phyloP scores from a whole-genome alignment of 2,329 filamentous ascomycete genomes.

The Penicillium sp. region DNA sequence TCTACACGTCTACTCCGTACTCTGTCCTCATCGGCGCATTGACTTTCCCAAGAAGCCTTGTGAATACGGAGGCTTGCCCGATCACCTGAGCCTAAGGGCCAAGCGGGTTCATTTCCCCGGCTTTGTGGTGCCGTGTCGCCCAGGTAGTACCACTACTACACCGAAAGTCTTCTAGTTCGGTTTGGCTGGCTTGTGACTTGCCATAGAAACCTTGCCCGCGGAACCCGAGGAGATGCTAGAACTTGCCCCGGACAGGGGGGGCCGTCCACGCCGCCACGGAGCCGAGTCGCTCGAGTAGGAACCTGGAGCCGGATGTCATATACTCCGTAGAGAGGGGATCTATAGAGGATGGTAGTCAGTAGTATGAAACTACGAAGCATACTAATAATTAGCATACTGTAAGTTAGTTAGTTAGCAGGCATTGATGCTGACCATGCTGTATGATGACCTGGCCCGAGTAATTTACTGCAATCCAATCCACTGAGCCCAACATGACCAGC shows the following conservation, averaged over 20 bases:
- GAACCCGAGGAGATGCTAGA: background rate
- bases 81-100: conserved; percentile 19
- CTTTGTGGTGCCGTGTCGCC: conserved; percentile 2
- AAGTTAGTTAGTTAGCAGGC: background rate
- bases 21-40: background rate
- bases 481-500: background rate
- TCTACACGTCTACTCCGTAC: background rate
- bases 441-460: background rate
- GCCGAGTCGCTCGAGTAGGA: conserved; percentile 5
- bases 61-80: conserved; percentile 18
- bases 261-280: background rate
- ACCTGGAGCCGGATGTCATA: background rate
- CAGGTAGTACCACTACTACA: background rate
- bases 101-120: conserved; percentile 8
- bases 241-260: background rate
- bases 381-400: background rate
- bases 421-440: background rate
- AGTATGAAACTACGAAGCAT: no score
- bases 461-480: background rate
- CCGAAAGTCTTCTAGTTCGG: background rate
- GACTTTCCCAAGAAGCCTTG: background rate
- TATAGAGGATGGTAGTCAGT: no score
- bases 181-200: conserved; percentile 2
- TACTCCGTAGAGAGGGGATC: no score
- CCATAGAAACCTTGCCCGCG: conserved; percentile 5